Conservation (phyloP, 345 rosid species). For the Eucalyptus cloeziana region DNA sequence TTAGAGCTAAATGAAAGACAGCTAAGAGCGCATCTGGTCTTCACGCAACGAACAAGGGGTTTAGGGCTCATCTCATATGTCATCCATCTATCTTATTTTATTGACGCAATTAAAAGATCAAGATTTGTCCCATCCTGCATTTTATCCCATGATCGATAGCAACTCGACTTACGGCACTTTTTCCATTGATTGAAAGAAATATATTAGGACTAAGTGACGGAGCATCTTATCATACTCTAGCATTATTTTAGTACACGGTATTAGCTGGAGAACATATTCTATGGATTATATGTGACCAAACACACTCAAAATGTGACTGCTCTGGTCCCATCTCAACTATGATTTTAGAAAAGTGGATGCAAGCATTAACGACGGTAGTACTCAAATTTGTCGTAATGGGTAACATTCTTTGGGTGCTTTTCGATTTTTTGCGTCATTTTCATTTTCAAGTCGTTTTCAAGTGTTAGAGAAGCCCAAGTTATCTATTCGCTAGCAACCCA, state of each 20-base stretch:
- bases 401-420: neutral
- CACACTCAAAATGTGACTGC: neutral
- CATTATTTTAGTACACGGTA: neutral
- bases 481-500: neutral
- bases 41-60: too few relatives aligned
- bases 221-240: neutral
- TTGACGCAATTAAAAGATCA: too few relatives aligned
- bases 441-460: neutral
- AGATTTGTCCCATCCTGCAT: too few relatives aligned
- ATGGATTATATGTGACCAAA: neutral
- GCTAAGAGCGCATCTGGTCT: rapidly evolving
- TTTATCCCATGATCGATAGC: too few relatives aligned
- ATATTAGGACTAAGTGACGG: neutral
- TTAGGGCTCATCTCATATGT: too few relatives aligned
- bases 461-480: neutral
- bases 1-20: neutral
- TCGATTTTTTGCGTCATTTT: neutral
- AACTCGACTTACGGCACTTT: too few relatives aligned
- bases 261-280: neutral
- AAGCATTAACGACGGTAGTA: neutral
- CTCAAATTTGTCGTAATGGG: neutral
- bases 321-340: neutral
- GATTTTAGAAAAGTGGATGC: neutral
- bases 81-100: too few relatives aligned
- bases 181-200: neutral